Evolutionary conservation across 805 yeast species (phyloP).

Genomic region (Lachancea quebecensis): DNA sequence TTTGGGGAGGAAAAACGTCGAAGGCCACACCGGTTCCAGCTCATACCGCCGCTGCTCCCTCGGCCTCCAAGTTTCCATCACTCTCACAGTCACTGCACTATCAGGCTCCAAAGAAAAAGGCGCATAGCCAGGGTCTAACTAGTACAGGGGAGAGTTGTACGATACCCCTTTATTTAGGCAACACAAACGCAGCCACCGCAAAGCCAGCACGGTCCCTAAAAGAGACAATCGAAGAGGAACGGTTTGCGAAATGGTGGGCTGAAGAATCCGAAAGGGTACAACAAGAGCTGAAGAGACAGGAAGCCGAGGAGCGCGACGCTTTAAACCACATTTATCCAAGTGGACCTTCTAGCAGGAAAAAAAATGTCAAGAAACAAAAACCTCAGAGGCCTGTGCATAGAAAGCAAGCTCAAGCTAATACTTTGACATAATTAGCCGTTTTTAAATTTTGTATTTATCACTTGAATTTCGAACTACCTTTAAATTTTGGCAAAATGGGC

Average conservation of each 20-base stretch:
- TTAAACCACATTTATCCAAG: background rate
- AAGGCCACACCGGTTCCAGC: background rate
- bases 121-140: background rate
- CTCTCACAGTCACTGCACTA: constrained; percentile 2
- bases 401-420: too few species aligned
- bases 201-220: constrained; percentile 40
- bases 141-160: constrained; percentile 8
- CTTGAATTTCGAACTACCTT: too few species aligned
- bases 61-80: constrained; percentile 2
- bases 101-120: background rate
- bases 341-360: background rate
- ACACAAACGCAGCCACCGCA: background rate
- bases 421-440: too few species aligned
- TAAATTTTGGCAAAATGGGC: too few species aligned
- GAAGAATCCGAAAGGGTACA: constrained; percentile 67
- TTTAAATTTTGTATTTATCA: too few species aligned
- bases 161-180: constrained; percentile 9
- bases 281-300: constrained; percentile 25
- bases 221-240: constrained; percentile 75
- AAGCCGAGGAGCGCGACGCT: background rate
- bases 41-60: background rate
- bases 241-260: constrained; percentile 85
- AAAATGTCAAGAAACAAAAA: background rate
- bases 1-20: constrained; percentile 17
- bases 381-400: background rate